phyloP scores from a whole-genome alignment of 257 asterid species.

The Scutellaria barbata region DNA sequence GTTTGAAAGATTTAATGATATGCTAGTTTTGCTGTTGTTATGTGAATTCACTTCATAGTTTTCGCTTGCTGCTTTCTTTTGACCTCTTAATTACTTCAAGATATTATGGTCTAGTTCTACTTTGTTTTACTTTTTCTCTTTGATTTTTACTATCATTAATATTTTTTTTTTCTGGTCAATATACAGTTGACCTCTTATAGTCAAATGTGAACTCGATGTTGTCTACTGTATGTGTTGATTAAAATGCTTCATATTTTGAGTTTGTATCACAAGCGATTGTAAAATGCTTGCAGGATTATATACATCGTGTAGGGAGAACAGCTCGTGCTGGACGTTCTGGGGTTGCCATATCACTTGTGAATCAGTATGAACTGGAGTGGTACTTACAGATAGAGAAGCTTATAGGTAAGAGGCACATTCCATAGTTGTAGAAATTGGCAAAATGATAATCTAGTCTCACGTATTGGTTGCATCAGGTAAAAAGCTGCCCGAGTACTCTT shows the following conservation, averaged over 20 bases:
- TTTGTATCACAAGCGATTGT: constrained; percentile 9
- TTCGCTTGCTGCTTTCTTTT: neutral
- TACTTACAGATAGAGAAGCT: constrained; percentile 83
- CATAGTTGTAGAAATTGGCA: constrained; percentile 2
- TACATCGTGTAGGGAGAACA: constrained; percentile 98
- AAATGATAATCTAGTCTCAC: constrained; percentile 16
- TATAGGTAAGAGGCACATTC: constrained; percentile 52
- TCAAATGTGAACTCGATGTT: neutral
- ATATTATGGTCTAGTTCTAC: neutral
- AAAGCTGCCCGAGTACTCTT: constrained; percentile 71
- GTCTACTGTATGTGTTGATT: constrained; percentile 8
- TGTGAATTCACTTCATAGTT: neutral
- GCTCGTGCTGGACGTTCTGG: constrained; percentile 99
- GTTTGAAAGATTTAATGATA: no score
- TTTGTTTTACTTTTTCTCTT: neutral
- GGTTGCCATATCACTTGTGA: constrained; percentile 75
- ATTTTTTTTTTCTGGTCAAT: neutral
- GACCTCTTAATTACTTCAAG: neutral
- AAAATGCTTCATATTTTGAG: constrained; percentile 12
- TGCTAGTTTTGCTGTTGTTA: no score
- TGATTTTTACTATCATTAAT: neutral
- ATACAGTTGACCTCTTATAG: neutral
- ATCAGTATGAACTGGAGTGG: constrained; percentile 94
- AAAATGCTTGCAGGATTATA: constrained; percentile 71
- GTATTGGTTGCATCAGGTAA: constrained; percentile 54